phyloP scores from a whole-genome alignment of 2,329 filamentous ascomycete genomes.

The Ophioceras dolichostomum region DNA sequence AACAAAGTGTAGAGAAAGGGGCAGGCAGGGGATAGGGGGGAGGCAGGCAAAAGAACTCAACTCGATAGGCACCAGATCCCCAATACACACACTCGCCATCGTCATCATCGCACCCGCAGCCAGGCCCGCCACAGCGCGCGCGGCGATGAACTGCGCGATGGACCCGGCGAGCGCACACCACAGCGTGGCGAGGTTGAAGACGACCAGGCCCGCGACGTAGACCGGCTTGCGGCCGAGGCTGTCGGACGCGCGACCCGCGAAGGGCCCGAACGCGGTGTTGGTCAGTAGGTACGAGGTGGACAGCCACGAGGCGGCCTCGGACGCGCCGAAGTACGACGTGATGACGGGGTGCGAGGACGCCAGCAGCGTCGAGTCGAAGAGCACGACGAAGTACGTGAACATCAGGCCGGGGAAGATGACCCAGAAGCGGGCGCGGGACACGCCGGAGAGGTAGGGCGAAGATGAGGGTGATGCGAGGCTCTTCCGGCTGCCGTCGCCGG shows the following conservation, averaged over 20 bases:
- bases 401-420: constrained; percentile 48
- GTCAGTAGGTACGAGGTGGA: constrained; percentile 70
- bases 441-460: constrained; percentile 28
- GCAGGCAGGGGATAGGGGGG: not conserved
- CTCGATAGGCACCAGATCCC: constrained; percentile 63
- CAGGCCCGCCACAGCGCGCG: constrained; percentile 58
- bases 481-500: too few relatives aligned
- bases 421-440: constrained; percentile 42
- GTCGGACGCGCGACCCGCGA: constrained; percentile 64
- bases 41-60: constrained; percentile 20
- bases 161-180: constrained; percentile 58
- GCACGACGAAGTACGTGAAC: constrained; percentile 43
- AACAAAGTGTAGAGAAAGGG: not conserved
- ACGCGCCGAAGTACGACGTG: constrained; percentile 65
- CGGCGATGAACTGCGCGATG: constrained; percentile 59
- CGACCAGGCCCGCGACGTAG: constrained; percentile 48
- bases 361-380: constrained; percentile 73
- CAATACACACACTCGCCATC: constrained; percentile 58
- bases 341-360: constrained; percentile 68
- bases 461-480: too few relatives aligned
- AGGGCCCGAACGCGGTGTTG: constrained; percentile 62
- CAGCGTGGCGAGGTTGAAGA: constrained; percentile 52
- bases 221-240: constrained; percentile 56
- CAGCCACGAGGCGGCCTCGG: constrained; percentile 72
- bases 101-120: constrained; percentile 62